These are phyloP conservation scores for Talaromyces rugulosus DNA, from an alignment of 2,329 filamentous ascomycete genomes.

Conservation along the genomic window DNA sequence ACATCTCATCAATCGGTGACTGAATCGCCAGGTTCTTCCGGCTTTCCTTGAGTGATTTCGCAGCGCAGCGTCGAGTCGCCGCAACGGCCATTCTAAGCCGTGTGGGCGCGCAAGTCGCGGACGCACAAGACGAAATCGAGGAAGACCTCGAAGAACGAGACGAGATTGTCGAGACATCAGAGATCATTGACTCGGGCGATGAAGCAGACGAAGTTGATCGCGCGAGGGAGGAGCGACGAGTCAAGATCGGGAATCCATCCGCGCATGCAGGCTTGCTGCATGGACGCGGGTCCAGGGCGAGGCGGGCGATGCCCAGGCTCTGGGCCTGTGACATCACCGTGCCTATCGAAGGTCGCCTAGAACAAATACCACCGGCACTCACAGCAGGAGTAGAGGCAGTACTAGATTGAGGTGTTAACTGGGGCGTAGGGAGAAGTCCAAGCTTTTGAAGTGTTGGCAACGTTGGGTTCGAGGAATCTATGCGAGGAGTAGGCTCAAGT, in stretches of 20 bases:
- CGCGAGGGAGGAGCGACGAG: conserved; percentile 47
- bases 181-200: conserved; percentile 61
- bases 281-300: conserved; percentile 50
- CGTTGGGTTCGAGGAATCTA: conserved; percentile 38
- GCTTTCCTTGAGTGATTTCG: conserved; percentile 33
- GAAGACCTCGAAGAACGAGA: conserved; percentile 51
- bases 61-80: conserved; percentile 38
- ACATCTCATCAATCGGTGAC: conserved; percentile 36
- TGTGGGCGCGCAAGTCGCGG: conserved; percentile 24
- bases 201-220: conserved; percentile 51
- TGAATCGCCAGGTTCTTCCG: conserved; percentile 33
- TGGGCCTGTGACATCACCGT: conserved; percentile 56
- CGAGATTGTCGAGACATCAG: conserved; percentile 54
- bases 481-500: conserved; percentile 46
- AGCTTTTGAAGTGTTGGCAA: conserved; percentile 54
- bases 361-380: conserved; percentile 49
- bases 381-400: conserved; percentile 57
- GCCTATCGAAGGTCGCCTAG: conserved; percentile 55
- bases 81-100: conserved; percentile 34
- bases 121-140: conserved; percentile 42
- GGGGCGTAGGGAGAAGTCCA: conserved; percentile 57
- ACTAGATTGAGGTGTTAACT: conserved; percentile 55
- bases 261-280: conserved; percentile 34
- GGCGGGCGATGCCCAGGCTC: conserved; percentile 52
- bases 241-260: conserved; percentile 47